A percentile compares a stretch with the other conserved stretches of the same genome.
phyloP scores from a whole-genome alignment of 2,329 filamentous ascomycete species.

The Fusarium nisikadoi region DNA sequence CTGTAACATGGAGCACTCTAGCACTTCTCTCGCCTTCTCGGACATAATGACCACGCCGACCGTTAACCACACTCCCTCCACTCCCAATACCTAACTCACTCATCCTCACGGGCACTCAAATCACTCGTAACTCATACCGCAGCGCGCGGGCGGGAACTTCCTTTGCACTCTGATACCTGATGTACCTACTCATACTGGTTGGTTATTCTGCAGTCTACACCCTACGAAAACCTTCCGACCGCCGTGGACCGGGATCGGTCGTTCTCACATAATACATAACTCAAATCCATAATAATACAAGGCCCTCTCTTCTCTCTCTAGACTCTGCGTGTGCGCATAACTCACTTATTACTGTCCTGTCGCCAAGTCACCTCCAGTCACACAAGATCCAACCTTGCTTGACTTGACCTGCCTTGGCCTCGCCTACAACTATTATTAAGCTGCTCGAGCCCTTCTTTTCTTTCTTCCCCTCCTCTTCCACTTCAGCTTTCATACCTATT shows the following conservation, averaged over 20 bases:
- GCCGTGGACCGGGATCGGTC: conserved; percentile 25
- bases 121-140: conserved; percentile 5
- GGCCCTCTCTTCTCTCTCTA: conserved; percentile 15
- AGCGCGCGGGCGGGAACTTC: conserved; percentile 32
- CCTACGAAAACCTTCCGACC: conserved; percentile 43
- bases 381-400: conserved; percentile 23
- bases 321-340: conserved; percentile 16
- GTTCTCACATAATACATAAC: conserved; percentile 42
- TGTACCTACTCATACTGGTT: neutral
- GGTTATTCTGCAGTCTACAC: neutral
- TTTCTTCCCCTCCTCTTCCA: conserved; percentile 16
- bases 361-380: conserved; percentile 21
- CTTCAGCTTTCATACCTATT: conserved; percentile 24
- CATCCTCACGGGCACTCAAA: neutral
- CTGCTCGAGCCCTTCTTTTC: conserved; percentile 30
- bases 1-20: conserved; percentile 11
- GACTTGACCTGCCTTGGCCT: conserved; percentile 28
- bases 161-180: neutral
- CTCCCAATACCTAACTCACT: neutral
- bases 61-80: conserved; percentile 37
- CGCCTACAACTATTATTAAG: conserved; percentile 44
- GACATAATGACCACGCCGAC: conserved; percentile 56
- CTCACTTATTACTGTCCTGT: conserved; percentile 11
- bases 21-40: conserved; percentile 48
- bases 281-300: conserved; percentile 28